A percentile compares a stretch with the other conserved stretches of the same genome.
phyloP scores from a whole-genome alignment of 371 early-diverging fungal species.

The Phascolomyces articulosus region DNA sequence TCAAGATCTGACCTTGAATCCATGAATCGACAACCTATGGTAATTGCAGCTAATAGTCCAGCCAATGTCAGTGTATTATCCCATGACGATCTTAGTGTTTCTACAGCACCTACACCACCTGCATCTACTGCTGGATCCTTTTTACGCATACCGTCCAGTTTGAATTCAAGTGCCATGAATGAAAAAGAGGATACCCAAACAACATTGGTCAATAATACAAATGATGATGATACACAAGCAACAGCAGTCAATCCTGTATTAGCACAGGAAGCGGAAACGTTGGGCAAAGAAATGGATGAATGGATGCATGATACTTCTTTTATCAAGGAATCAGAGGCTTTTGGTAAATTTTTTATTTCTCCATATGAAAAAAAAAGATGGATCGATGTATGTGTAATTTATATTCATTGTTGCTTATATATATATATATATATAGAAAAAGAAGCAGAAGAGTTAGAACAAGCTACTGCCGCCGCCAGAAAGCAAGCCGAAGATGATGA shows the following conservation, averaged over 20 bases:
- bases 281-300: constrained; percentile 48
- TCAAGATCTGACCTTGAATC: not conserved
- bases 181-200: constrained; percentile 16
- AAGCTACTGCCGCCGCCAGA: not conserved
- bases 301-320: constrained; percentile 35
- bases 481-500: constrained; percentile 18
- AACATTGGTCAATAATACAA: constrained; percentile 6
- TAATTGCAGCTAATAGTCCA: constrained; percentile 9
- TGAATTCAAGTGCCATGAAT: not conserved
- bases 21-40: constrained; percentile 1
- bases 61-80: not conserved
- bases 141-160: not conserved
- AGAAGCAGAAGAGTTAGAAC: constrained; percentile 4
- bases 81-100: not conserved
- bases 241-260: constrained; percentile 11
- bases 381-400: constrained; percentile 2
- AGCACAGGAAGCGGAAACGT: constrained; percentile 31
- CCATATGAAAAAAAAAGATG: not conserved
- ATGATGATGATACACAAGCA: constrained; percentile 6
- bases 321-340: constrained; percentile 29
- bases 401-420: constrained; percentile 2
- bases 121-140: not conserved
- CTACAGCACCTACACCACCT: constrained; percentile 6
- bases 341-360: constrained; percentile 28
- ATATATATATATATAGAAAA: constrained; percentile 28